Evolutionary conservation across 192 early-diverging fungal species (phyloP).

Genomic region (Coemansia sp.): DNA sequence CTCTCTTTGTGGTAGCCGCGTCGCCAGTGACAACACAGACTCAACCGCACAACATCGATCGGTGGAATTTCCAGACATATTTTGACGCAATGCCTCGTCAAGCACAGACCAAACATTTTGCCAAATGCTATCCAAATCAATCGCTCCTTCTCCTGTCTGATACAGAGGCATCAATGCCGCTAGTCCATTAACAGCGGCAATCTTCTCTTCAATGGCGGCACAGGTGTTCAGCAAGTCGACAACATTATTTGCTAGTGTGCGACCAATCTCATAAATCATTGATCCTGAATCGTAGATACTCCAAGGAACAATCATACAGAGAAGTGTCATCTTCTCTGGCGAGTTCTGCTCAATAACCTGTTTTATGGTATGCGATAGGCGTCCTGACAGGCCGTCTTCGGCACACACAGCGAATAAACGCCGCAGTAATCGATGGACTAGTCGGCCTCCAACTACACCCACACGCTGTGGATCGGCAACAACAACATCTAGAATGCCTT

Average conservation of each 20-base stretch:
- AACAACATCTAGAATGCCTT: conserved; percentile 6
- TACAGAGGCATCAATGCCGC: conserved; percentile 2
- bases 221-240: background rate
- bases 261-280: background rate
- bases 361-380: background rate
- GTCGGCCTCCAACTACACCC: background rate
- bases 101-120: background rate
- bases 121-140: conserved; percentile 10
- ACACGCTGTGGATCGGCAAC: conserved; percentile 1
- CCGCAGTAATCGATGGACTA: conserved; percentile 2
- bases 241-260: background rate
- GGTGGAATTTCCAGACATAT: background rate
- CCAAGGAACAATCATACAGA: conserved; percentile 8
- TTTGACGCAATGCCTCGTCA: conserved; percentile 5
- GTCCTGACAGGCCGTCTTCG: background rate
- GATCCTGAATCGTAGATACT: background rate
- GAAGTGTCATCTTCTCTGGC: background rate
- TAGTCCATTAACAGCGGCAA: background rate
- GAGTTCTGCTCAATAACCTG: background rate
- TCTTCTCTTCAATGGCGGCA: background rate
- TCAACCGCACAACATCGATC: conserved; percentile 1
- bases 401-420: conserved; percentile 1
- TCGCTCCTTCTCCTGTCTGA: background rate
- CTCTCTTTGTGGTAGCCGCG: background rate
- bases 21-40: conserved; percentile 2